Conservation (phyloP, 192 early-diverging fungal genomes). For the Phycomyces blakesleeanus region DNA sequence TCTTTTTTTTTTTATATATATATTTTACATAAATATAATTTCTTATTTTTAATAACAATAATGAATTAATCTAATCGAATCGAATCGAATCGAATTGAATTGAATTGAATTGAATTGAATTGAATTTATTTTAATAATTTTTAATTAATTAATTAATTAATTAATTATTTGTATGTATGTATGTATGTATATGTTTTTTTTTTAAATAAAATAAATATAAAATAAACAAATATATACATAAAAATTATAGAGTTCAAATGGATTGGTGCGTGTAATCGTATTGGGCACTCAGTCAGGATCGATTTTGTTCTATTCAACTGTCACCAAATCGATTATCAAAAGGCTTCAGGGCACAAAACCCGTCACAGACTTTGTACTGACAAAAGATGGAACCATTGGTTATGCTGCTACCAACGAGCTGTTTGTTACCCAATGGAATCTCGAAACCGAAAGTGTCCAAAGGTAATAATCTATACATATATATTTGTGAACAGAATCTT, state of each 20-base stretch:
- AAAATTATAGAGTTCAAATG: background rate
- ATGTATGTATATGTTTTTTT: too few relatives aligned
- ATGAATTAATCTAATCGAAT: too few relatives aligned
- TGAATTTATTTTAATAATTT: background rate
- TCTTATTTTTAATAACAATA: too few relatives aligned
- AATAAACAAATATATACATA: too few relatives aligned
- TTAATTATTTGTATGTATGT: background rate
- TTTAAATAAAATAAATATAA: too few relatives aligned
- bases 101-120: too few relatives aligned
- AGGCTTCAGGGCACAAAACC: constrained; percentile 41
- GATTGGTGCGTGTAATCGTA: constrained; percentile 37
- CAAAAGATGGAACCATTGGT: constrained; percentile 28
- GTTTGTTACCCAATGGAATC: constrained; percentile 48
- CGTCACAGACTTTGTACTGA: constrained; percentile 47
- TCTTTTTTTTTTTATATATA: background rate
- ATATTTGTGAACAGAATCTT: too few relatives aligned
- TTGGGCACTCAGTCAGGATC: constrained; percentile 50
- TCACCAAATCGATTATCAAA: constrained; percentile 37
- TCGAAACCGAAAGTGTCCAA: constrained; percentile 25
- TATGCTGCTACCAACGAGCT: background rate
- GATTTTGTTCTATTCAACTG: constrained; percentile 45
- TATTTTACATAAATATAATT: too few relatives aligned
- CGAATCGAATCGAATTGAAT: too few relatives aligned
- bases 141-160: background rate
- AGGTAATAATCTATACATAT: constrained; percentile 6